Evolutionary conservation across 176 grass and related monocot genomes (phyloP).

Genomic region (Tillandsia leiboldiana): DNA sequence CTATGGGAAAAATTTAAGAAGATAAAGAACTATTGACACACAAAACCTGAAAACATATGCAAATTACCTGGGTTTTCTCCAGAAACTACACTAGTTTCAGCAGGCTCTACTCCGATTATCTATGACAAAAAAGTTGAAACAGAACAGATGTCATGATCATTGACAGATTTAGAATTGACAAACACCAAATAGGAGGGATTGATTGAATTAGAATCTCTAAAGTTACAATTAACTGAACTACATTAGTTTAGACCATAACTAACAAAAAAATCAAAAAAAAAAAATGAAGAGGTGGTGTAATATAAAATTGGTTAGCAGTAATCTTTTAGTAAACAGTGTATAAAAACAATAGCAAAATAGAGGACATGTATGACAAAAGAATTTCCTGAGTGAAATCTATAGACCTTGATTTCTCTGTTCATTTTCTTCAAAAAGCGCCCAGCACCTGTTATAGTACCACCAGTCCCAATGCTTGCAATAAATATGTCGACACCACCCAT

Average conservation of each 20-base stretch:
- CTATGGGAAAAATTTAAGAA: background rate
- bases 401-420: constrained; percentile 81
- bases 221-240: no score
- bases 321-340: no score
- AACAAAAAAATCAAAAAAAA: no score
- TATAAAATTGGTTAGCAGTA: no score
- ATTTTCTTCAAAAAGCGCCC: constrained; percentile 82
- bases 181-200: no score
- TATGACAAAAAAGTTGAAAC: constrained; percentile 21
- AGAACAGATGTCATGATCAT: constrained; percentile 5
- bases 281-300: no score
- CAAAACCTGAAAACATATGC: background rate
- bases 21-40: background rate
- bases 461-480: constrained; percentile 92
- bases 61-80: constrained; percentile 63
- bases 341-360: background rate
- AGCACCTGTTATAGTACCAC: constrained; percentile 72
- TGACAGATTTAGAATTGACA: background rate
- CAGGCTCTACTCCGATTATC: constrained; percentile 93
- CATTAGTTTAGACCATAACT: no score
- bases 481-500: constrained; percentile 85
- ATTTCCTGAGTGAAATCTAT: constrained; percentile 5
- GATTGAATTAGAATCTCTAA: no score
- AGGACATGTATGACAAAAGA: background rate
- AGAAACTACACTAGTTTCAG: constrained; percentile 83